Conservation (phyloP, 2,329 filamentous ascomycete genomes). For the Raffaelea deltoideospora region DNA sequence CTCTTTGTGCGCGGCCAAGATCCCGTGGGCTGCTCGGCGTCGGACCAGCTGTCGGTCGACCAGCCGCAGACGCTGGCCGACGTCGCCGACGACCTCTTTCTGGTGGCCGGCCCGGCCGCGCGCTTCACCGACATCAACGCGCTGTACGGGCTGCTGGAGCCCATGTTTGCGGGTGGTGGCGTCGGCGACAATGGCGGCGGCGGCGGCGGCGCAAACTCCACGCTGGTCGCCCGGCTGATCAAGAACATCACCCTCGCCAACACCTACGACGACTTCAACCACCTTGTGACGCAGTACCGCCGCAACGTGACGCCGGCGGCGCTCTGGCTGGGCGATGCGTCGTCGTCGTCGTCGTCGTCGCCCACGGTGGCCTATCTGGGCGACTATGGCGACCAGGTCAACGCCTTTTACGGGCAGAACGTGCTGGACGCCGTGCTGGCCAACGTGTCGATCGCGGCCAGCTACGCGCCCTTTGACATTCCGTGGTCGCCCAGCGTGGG, state of each 20-base stretch:
- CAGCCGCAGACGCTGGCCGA: constrained; percentile 23
- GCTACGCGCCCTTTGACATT: constrained; percentile 60
- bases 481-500: constrained; percentile 56
- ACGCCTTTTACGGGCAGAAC: constrained; percentile 49
- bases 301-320: constrained; percentile 61
- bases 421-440: constrained; percentile 49
- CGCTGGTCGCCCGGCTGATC: constrained; percentile 1
- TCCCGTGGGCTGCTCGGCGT: constrained; percentile 35
- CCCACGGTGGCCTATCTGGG: constrained; percentile 60
- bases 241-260: constrained; percentile 37
- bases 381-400: constrained; percentile 39
- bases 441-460: constrained; percentile 53
- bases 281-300: constrained; percentile 47
- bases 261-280: constrained; percentile 52
- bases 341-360: constrained; percentile 29
- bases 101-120: constrained; percentile 29
- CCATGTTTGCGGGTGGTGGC: constrained; percentile 19
- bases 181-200: constrained; percentile 1
- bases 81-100: constrained; percentile 17
- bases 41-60: constrained; percentile 28
- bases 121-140: constrained; percentile 18
- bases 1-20: constrained; percentile 51
- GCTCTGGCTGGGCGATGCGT: constrained; percentile 55
- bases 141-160: constrained; percentile 20
- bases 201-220: constrained; percentile 3